Evolutionary conservation across 2,329 filamentous ascomycete species (phyloP), one percentile per base, ranked within the genome.

Genomic region (Rugonectria rugulosa): DNA sequence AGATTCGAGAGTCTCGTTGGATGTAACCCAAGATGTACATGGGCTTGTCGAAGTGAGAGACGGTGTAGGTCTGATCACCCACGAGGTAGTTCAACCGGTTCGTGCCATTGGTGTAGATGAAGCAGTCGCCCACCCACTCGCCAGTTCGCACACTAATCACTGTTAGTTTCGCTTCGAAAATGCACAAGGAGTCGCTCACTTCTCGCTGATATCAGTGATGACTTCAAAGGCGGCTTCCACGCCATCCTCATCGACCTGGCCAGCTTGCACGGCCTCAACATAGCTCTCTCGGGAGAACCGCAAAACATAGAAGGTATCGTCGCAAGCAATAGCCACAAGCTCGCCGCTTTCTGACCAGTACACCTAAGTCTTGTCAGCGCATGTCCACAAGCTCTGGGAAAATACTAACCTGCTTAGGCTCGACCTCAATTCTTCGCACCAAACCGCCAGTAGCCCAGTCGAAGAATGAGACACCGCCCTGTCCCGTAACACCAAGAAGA

Each of bases 281-380:
- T 96, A 98, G 71, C 88, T 89, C 67, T 98, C 94, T 55, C 93
- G 83, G 11, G 92, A 96, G 77, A 92, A 99, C 51, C 95, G 86
- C 50, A 99, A 81, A 45, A 99, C 91, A 71, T 98, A 99, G 75
- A 92, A 97, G 32, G 89, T 92, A 71, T 98, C 95, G 55, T 98
- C 94, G 70, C 94, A 98, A 15, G 93, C 93, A 68, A 99, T 85
- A 7, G 91, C 86, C 29, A 98, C 92, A 37, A 99, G 82, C 77
- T 99, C 95, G 59, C 95, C 95, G 63, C 88, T 96, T 69, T 98
- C 95, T 3, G 93, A 97, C 95, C 95, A 99, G 82, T 97, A 97
- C 11, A 99, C 90, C 81, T 89, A 60, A 15, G 7, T 10, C 17
- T 9, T 14, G 21, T 63, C 46, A 67, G 59, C 43, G 49, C 17